Evolutionary conservation across 108 stramenopile species (phyloP).

Genomic region (Cafeteria roenbergensis): DNA sequence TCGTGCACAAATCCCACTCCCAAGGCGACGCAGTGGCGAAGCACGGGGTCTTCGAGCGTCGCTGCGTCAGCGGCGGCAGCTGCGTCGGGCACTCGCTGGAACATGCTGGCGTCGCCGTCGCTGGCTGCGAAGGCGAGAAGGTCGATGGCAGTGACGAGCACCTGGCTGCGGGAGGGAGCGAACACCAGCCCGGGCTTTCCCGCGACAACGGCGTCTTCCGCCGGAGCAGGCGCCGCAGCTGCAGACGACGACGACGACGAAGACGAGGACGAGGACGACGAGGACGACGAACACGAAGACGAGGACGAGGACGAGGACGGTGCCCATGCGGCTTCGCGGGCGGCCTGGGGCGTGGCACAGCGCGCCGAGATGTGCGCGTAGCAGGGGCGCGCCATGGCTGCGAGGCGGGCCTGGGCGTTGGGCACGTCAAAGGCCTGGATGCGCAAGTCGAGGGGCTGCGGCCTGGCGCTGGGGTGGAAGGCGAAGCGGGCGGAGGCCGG

Average conservation of each 20-base stretch:
- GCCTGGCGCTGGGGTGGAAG: conserved; percentile 80
- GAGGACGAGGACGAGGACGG: too few relatives aligned
- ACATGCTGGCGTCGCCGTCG: conserved; percentile 23
- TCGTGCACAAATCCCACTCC: conserved; percentile 85
- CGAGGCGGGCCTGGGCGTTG: conserved; percentile 68
- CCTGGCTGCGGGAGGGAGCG: conserved; percentile 86
- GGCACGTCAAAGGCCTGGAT: conserved; percentile 81
- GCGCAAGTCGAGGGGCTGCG: conserved; percentile 77
- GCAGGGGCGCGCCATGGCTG: conserved; percentile 90
- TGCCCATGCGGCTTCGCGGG: too few relatives aligned
- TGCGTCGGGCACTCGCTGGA: not conserved
- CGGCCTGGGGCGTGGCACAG: conserved; percentile 16
- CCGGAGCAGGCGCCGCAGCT: too few relatives aligned
- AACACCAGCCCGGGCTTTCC: conserved; percentile 65
- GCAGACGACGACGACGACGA: too few relatives aligned
- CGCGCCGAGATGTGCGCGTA: conserved; percentile 66
- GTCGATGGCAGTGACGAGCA: conserved; percentile 90
- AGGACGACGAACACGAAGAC: too few relatives aligned
- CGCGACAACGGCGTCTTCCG: conserved; percentile 16
- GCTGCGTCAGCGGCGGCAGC: not conserved
- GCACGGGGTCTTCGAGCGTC: conserved; percentile 56
- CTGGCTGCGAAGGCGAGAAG: conserved; percentile 70
- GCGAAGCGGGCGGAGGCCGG: conserved; percentile 67
- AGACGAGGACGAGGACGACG: too few relatives aligned
- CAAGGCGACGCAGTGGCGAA: conserved; percentile 60